Evolutionary conservation across 2,329 filamentous ascomycete genomes (phyloP), one percentile per base, ranked within the genome.

Genomic region (Colletotrichum caudatum): DNA sequence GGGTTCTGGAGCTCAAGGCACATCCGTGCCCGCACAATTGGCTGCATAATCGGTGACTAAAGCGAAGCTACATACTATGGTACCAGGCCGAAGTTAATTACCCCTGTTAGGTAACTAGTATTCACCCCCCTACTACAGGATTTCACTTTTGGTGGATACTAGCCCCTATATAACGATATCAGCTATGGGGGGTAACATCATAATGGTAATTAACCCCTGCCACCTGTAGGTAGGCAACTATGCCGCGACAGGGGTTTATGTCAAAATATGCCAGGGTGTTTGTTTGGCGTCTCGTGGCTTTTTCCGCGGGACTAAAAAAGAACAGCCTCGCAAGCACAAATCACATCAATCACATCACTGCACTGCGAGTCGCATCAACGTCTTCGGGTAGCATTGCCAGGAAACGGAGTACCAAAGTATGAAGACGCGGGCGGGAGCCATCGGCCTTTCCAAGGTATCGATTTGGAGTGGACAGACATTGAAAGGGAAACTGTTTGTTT

Each of bases 31-130:
- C 11, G 33, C n/a, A 62, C 12, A 35, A 37, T 29, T 39, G 54
- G 48, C 39, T 69, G 54, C 56, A 60, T 56, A 48, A 44, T 57
- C 16, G 26, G 53, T 26, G 64, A 50, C 23, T 33, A n/a, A 57
- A 61, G 48, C 26, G 44, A 35, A n/a, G 41, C 35, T 37, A 37
- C 35, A 37, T 37, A n/a, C n/a, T n/a, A n/a, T n/a, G n/a, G n/a
- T n/a, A n/a, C n/a, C n/a, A n/a, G n/a, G n/a, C n/a, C n/a, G n/a
- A n/a, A n/a, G n/a, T n/a, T n/a, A n/a, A n/a, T n/a, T n/a, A n/a
- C n/a, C n/a, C n/a, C n/a, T n/a, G n/a, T n/a, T n/a, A n/a, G n/a
- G n/a, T n/a, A n/a, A n/a, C n/a, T n/a, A n/a, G n/a, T n/a, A n/a
- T n/a, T n/a, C n/a, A n/a, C n/a, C n/a, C n/a, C n/a, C n/a, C n/a